Percentiles rank a stretch among this genome's conserved stretches.
Conservation (phyloP, 805 yeast species). For the Kregervanrija pseudodelftensis region DNA sequence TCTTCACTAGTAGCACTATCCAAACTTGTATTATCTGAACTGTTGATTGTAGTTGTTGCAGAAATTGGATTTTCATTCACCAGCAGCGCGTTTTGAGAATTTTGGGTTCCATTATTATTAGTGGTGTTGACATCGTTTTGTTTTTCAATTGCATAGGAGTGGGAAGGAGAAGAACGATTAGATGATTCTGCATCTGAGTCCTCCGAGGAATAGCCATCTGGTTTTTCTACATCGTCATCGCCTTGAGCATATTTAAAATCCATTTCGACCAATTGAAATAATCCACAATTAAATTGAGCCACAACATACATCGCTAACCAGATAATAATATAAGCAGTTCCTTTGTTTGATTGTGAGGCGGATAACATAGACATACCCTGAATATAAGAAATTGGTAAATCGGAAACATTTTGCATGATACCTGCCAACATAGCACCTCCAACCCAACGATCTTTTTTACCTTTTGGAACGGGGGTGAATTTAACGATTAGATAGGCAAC, state of each 20-base stretch:
- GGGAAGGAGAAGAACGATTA: too few species aligned
- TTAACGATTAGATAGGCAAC: conserved; percentile 33
- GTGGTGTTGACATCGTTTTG: too few species aligned
- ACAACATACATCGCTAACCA: conserved; percentile 47
- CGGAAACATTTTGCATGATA: conserved; percentile 67
- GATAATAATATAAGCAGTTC: conserved; percentile 48
- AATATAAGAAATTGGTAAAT: conserved; percentile 69
- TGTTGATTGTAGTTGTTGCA: conserved; percentile 5
- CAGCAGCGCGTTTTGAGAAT: too few species aligned
- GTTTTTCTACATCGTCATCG: too few species aligned
- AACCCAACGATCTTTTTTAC: conserved; percentile 40
- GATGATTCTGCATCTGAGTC: too few species aligned
- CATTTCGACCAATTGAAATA: conserved; percentile 41
- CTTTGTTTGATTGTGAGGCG: conserved; percentile 24
- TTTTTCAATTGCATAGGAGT: too few species aligned
- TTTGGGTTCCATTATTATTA: too few species aligned
- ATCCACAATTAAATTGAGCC: conserved; percentile 47
- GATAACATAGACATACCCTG: conserved; percentile 50
- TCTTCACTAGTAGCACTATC: too few species aligned
- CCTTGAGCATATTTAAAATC: conserved; percentile 35
- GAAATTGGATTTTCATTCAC: conserved; percentile 5
- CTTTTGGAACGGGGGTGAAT: conserved; percentile 46
- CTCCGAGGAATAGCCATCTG: too few species aligned
- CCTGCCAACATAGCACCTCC: conserved; percentile 70
- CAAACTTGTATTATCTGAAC: not conserved